phyloP scores from a whole-genome alignment of 2,329 filamentous ascomycete species.

The Ophiostoma piceae region DNA sequence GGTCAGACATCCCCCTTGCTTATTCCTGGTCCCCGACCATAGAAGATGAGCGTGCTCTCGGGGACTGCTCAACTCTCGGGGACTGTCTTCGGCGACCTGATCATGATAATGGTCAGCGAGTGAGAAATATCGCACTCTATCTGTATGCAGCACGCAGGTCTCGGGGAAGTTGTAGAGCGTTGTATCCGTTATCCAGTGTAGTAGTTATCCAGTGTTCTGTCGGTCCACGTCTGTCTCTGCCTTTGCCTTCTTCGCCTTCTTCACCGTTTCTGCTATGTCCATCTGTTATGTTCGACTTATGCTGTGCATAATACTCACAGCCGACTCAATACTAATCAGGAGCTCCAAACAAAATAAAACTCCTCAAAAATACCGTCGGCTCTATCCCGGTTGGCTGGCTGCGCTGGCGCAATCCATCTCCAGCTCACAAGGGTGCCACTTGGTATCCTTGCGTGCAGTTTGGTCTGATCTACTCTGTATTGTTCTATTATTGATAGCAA shows the following conservation, averaged over 20 bases:
- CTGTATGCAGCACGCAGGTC: neutral
- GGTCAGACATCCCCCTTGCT: neutral
- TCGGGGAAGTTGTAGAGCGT: neutral
- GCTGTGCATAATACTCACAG: too few relatives aligned
- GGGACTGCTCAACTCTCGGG: neutral
- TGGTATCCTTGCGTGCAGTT: neutral
- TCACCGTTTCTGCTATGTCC: too few relatives aligned
- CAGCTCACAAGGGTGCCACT: neutral
- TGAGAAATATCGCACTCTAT: too few relatives aligned
- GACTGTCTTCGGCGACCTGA: neutral
- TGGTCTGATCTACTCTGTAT: too few relatives aligned
- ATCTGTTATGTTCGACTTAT: too few relatives aligned
- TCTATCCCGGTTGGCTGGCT: neutral
- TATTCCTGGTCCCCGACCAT: neutral
- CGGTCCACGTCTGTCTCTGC: too few relatives aligned
- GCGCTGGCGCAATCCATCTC: neutral
- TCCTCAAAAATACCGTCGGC: neutral
- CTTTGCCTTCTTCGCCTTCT: too few relatives aligned
- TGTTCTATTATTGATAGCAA: too few relatives aligned
- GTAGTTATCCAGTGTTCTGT: neutral
- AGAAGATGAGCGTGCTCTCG: neutral
- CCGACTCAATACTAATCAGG: too few relatives aligned
- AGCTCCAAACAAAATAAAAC: too few relatives aligned
- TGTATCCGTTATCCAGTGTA: neutral
- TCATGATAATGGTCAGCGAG: neutral